A percentile compares a stretch with the other conserved stretches of the same genome.
Evolutionary conservation across 257 asterid genomes (phyloP).

Genomic region (Fraxinus cuspidata): DNA sequence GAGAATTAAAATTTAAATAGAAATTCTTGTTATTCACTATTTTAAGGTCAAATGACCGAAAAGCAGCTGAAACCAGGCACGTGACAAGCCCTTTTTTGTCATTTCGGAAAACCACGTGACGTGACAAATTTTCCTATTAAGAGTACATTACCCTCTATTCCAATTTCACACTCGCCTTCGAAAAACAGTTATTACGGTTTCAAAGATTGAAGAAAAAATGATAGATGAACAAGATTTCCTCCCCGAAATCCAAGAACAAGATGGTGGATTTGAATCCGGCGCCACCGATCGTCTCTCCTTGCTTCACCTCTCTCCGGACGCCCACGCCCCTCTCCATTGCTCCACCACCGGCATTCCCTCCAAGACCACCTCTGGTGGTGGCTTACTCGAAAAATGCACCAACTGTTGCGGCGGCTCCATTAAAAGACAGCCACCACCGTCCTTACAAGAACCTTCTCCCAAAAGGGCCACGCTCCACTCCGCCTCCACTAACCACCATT

Average conservation of each 20-base stretch:
- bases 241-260: slow-evolving; percentile 27
- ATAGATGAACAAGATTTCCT: slow-evolving; percentile 8
- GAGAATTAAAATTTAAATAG: too few species aligned
- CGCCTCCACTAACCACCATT: slow-evolving; percentile 14
- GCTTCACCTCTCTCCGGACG: slow-evolving; percentile 37
- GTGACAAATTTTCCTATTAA: not conserved
- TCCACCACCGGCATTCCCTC: not conserved
- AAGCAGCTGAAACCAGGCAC: not conserved
- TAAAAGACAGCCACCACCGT: slow-evolving; percentile 30
- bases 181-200: not conserved
- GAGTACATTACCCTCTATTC: not conserved
- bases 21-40: not conserved
- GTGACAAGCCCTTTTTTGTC: not conserved
- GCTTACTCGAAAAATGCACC: slow-evolving; percentile 3
- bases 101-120: not conserved
- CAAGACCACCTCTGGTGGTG: not conserved
- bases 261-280: slow-evolving; percentile 19
- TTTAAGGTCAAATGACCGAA: not conserved
- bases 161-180: not conserved
- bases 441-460: slow-evolving; percentile 29
- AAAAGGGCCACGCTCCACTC: slow-evolving; percentile 27
- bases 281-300: slow-evolving; percentile 8
- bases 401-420: slow-evolving; percentile 14
- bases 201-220: slow-evolving; percentile 12
- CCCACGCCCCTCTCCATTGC: slow-evolving; percentile 22